Base-by-base conservation (phyloP, 164 flowering plant genomes). In the Chimonanthus praecox region DNA sequence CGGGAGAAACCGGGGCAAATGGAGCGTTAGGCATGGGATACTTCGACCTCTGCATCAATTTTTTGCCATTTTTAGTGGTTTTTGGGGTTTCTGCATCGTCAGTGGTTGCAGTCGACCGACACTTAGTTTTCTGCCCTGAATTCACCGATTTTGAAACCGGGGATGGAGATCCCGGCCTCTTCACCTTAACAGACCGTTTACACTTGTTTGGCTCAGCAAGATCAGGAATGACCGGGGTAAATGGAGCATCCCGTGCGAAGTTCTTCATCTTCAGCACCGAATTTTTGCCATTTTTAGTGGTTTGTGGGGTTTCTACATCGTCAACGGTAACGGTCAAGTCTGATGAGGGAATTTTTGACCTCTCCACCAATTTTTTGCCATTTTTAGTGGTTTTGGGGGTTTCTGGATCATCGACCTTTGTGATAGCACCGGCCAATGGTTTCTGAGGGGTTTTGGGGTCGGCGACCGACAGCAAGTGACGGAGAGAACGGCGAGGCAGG, bases 401-500 rank as follows among this genome's bases (percentile, higher is more conserved):
- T 15, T 63, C 21, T 33, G 11, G 66, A 63, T 8, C 45, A 20
- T 44, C 44, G 66, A 2, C 10, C 21, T 62, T 11, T 10, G 33
- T 46, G 6, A 7, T 21, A 0, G 9, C 4, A 49, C 48, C 49
- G 47, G 49, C 61, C 9, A 8, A n/a, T n/a, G 72, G 50, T 61
- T 33, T 68, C 48, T 3, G 49, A 49, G 62, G 60, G 49, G 62
- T 21, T 20, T 68, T 8, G 10, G 63, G 48, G 18, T 16, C 61
- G 69, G 58, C 58, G n/a, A 9, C 48, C 0, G 67, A 13, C 9
- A 64, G 11, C 6, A 15, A 50, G n/a, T 18, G 68, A 11, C 80
- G 77, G 21, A 64, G 47, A 5, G 80, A 78, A 43, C 80, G 77
- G 58, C 80, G 77, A 21, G 58, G 33, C 76, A 71, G 13, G 76